Base-by-base conservation (phyloP, 2,329 filamentous ascomycete species). In the Sporothrix brunneoviolacea region DNA sequence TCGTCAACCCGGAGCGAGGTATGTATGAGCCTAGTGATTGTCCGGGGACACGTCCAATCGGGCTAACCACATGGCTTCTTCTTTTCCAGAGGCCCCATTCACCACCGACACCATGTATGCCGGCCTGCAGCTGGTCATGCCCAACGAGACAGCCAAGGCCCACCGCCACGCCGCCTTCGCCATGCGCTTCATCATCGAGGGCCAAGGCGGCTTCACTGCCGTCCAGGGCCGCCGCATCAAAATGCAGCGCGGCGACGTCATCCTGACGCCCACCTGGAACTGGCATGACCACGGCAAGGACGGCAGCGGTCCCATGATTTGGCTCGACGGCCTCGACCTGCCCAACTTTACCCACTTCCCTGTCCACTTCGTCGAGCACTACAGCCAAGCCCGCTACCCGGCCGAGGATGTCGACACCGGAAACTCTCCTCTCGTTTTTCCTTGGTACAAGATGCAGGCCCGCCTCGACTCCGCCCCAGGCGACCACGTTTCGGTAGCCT, bases 201-300 rank as follows among this genome's bases (percentile, higher is more conserved):
- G 75, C 4, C 59, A 68, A 6, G 71, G 71, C 3, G 75, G 75
- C 4, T 79, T 77, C 57, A 79, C 76, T 0, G 75, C 76, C 3
- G 72, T 79, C 0, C 70, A 76, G n/a, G 75, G 76, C 10, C 57
- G 60, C 4, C 65, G 70, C 16, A 71, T 79, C 24, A 55, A 60
- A 3, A 78, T 80, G 73, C 58, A 68, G 19, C 64, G 67, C 0
- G 71, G 76, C 16, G 76, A 79, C 56, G 73, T 79, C 3, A 75
- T 80, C 35, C 57, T 79, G 3, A 80, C 76, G 0, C 76, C 76
- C 0, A 72, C 69, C 0, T 78, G 75, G 75, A 73, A 77, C 58
- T 81, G 74, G 52, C 77, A 80, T 53, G 78, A 81, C 53, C 77
- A 79, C 51, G 76, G 75, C 13, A 77, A 79, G 39, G 72, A 79